Evolutionary conservation across 176 grass and related monocot species (phyloP), one percentile per base, ranked within the genome.

Genomic region (Secale cereale): DNA sequence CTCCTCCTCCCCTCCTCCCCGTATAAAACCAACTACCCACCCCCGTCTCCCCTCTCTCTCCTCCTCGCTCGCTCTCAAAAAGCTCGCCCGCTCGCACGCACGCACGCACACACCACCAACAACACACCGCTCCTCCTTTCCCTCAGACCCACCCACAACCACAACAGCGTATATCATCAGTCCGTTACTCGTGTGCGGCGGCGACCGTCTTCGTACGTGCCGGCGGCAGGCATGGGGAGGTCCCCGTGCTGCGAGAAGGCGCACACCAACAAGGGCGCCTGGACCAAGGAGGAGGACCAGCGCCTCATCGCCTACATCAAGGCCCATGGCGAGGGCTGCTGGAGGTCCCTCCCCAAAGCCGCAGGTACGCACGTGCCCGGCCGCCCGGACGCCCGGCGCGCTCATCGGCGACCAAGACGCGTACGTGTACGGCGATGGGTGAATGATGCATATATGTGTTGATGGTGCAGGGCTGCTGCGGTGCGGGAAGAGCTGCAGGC

Each of bases 161-260:
- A 57, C 28, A 80, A 15, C 71, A 5, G 74, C 27, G 15, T 13
- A 33, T 14, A 19, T n/a, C 39, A 7, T 29, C 39, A 7, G 25
- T 48, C 45, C 17, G 71, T 48, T 74, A 48, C 72, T 75, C 43
- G 14, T 19, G 25, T 30, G 72, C 71, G 41, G 71, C 71, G 43
- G 40, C 25, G 66, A 1, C 31, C 31, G 29, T 15, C 61, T 4
- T 20, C 2, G 2, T 25, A 37, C 68, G 35, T 25, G 36, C 22
- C 22, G 35, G 41, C 41, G 37, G 37, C 22, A n/a, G 32, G 74
- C 87, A 98, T 98, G 95, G 95, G 95, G 50, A 93, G 95, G 91
- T 98, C 95, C 39, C 92, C 95, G 19, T 98, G 95, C 74, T 98
- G 95, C 87, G 95, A 98, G 91, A 94, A 95, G 89, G 95, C 95